Conservation (phyloP, 2,329 filamentous ascomycete species). For the Colletotrichum sp. region DNA sequence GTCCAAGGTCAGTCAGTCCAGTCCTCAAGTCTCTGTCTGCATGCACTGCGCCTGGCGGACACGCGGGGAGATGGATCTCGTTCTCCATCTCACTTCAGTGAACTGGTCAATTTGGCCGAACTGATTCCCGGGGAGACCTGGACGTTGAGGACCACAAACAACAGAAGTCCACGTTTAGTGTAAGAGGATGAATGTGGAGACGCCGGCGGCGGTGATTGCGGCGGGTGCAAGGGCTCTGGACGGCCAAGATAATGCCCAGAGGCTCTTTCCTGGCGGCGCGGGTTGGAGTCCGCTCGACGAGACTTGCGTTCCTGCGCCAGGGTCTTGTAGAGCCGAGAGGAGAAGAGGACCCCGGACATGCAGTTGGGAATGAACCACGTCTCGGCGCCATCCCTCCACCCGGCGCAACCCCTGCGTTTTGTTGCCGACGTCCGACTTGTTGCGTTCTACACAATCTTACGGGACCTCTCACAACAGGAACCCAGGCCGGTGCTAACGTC, state of each 20-base stretch:
- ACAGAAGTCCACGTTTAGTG: background rate
- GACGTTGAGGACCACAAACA: background rate
- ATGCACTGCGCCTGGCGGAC: background rate
- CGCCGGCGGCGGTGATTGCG: background rate
- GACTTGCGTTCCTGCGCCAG: background rate
- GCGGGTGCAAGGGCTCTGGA: background rate
- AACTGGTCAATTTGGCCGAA: background rate
- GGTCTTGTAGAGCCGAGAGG: background rate
- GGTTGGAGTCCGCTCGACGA: background rate
- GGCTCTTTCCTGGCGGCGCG: background rate
- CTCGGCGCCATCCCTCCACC: background rate
- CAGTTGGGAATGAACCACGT: background rate
- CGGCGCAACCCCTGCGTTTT: background rate
- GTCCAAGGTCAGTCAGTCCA: background rate
- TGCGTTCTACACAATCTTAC: background rate
- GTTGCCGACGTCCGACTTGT: background rate
- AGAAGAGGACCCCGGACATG: background rate
- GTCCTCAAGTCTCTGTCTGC: background rate
- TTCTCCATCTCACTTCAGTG: background rate
- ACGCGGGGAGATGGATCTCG: background rate
- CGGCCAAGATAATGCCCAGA: constrained; percentile 12
- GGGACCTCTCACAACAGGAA: background rate
- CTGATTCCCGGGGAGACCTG: background rate
- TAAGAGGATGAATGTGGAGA: background rate
- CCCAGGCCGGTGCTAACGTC: background rate